Evolutionary conservation across 2,329 filamentous ascomycete species (phyloP).

Genomic region (Ophiostoma quercus): DNA sequence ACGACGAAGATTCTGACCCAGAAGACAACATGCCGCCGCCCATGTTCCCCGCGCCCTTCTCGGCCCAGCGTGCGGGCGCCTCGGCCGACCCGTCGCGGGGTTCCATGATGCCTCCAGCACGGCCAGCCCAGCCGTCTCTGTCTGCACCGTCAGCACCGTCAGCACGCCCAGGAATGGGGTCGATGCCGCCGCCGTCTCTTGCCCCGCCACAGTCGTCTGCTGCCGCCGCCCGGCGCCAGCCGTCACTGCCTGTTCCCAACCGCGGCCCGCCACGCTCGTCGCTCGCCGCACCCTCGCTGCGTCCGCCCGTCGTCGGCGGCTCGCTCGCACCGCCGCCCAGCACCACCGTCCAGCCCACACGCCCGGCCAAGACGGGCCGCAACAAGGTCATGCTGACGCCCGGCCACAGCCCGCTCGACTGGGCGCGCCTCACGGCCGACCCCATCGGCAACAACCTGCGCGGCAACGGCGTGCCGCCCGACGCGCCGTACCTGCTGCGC

Average conservation of each 20-base stretch:
- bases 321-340: constrained; percentile 48
- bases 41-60: constrained; percentile 49
- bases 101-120: constrained; percentile 19
- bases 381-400: constrained; percentile 82
- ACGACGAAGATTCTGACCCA: constrained; percentile 27
- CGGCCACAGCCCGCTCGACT: constrained; percentile 91
- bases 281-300: constrained; percentile 28
- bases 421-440: constrained; percentile 69
- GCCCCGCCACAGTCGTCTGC: constrained; percentile 16
- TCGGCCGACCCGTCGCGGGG: constrained; percentile 22
- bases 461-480: constrained; percentile 47
- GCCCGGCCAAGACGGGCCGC: constrained; percentile 44
- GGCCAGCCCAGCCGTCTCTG: background rate
- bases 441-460: constrained; percentile 57
- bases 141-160: background rate
- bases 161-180: constrained; percentile 27
- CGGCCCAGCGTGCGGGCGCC: constrained; percentile 44
- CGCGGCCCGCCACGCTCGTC: constrained; percentile 28
- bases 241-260: constrained; percentile 24
- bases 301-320: background rate
- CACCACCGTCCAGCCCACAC: constrained; percentile 44
- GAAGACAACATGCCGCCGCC: constrained; percentile 35
- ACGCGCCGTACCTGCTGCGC: constrained; percentile 56
- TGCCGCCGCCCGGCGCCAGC: constrained; percentile 22
- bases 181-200: constrained; percentile 32